Evolutionary conservation across 164 flowering plant genomes (phyloP), one percentile per base, ranked within the genome.

Genomic region (Nymphaea thermarum): DNA sequence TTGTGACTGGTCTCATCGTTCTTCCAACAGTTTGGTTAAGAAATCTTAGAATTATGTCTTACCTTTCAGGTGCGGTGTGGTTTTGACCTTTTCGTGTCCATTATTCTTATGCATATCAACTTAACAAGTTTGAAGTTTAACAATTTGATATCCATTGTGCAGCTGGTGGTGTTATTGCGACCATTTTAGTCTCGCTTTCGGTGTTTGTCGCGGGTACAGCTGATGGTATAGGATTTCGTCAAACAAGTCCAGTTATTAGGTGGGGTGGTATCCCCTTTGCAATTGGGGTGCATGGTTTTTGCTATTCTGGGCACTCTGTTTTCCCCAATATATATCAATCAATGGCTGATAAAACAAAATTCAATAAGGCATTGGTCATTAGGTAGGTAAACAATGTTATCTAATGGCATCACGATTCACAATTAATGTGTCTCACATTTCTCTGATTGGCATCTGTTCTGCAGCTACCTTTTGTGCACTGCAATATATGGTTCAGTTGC

Each of bases 321-420:
- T 85, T 89, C 73, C 97, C 97, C 44, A 94, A 94, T 71, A 91
- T 94, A 25, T 94, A 94, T 69, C 93, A 87, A 65, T 91, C 96
- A 15, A 94, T 94, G 98, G 83, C 96, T 44, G 89, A 91, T 75
- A 83, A 84, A 76, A 77, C 70, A 43, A 71, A 85, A 72, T 94
- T 87, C 71, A 86, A 67, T 68, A 79, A 78, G 71, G 98, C 95
- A 66, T 17, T 88, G 55, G 71, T 85, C 43, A 68, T 78, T 72
- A 76, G 91, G 98, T 94, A 84, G 17, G 70, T 4, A 12, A 43
- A 44, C 15, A 3, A 11, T 67, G 18, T 41, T 6, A 10, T 12
- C 44, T 45, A 6, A 10, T 15, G 65, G 41, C 65, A 62, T 7
- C 3, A 16, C 5, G 42, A 43, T 62, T 44, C 4, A 41, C 64